Base-by-base conservation (phyloP, 2,329 filamentous ascomycete genomes). In the Phaeoacremonium minimum region DNA sequence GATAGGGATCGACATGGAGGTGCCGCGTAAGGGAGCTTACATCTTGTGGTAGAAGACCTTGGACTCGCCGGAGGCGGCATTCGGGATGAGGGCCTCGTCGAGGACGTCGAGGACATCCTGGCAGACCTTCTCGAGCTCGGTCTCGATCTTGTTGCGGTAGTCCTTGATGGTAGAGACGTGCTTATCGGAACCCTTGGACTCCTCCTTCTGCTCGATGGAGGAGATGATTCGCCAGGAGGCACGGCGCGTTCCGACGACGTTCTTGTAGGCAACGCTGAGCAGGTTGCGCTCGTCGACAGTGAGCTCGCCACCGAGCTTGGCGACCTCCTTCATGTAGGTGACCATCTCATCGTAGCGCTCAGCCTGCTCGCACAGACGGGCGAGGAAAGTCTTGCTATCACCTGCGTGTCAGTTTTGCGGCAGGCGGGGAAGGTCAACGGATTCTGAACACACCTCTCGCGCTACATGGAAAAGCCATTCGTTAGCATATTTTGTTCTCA, bases 1-100 rank as follows among this genome's bases (percentile, higher is more conserved):
- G 14, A 20, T 11, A 6, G 12, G 7, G 13, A 15, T 17, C 12
- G 16, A 20, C n/a, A 9, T 12, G 26, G 19, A 28, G 26, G 15
- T 4, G 18, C 26, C n/a, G n/a, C n/a, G n/a, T n/a, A n/a, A n/a
- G n/a, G n/a, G n/a, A 29, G 44, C 42, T 62, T 67, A 94, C 89
- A 97, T 97, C 85, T 97, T 97, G 85, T 97, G 90, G 76, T 96
- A 96, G 75, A 97, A 97, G 56, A 97, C 91, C 83, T 96, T 96
- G 58, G 89, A 95, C 77, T 97, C 91, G 69, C 90, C 91, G 58
- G 82, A 88, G 77, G 93, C 85, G 54, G 91, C 91, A 56, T 87
- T 93, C 55, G 88, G 87, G 58, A 97, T 96, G 59, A 97, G 77
- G 74, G 91, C 86, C 71, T 91, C 71, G 73, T 96, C 89, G 41